phyloP scores from a whole-genome alignment of 768 basidiomycete genomes.

The Xerocomellus amylosporus region DNA sequence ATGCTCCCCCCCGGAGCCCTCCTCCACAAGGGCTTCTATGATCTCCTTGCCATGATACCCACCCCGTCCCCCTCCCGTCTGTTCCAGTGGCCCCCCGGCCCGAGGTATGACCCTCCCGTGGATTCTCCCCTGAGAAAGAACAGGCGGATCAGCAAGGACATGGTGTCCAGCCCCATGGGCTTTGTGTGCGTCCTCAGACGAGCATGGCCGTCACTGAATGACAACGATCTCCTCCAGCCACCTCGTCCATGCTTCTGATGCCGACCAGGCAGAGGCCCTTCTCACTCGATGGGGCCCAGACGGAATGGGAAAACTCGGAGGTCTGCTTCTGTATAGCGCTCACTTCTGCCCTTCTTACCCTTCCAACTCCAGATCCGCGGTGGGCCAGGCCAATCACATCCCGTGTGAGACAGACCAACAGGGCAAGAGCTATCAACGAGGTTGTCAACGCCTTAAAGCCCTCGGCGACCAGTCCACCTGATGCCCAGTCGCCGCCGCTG shows the following conservation, averaged over 20 bases:
- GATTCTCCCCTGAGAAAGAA: too few species aligned
- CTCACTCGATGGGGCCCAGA: conserved; percentile 88
- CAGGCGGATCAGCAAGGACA: conserved; percentile 78
- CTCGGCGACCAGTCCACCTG: conserved; percentile 42
- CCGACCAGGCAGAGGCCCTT: conserved; percentile 82
- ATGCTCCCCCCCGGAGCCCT: conserved; percentile 66
- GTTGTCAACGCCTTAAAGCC: conserved; percentile 70
- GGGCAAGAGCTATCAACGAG: conserved; percentile 72
- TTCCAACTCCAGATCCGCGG: conserved; percentile 60
- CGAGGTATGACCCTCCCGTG: too few species aligned
- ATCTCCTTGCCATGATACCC: conserved; percentile 75
- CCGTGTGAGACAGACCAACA: conserved; percentile 61
- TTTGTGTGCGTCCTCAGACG: conserved; percentile 65
- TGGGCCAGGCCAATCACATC: conserved; percentile 91
- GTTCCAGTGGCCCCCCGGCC: conserved; percentile 63
- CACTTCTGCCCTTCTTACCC: conserved; percentile 24
- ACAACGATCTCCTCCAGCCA: conserved; percentile 51
- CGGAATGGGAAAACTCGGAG: conserved; percentile 83
- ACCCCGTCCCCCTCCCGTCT: conserved; percentile 61
- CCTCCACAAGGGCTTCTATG: conserved; percentile 89
- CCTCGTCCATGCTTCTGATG: conserved; percentile 87
- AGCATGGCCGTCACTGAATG: conserved; percentile 13
- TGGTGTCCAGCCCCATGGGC: conserved; percentile 79
- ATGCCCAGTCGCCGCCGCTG: conserved; percentile 50
- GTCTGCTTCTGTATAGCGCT: conserved; percentile 41